A percentile compares a stretch with the other conserved stretches of the same genome.
These are phyloP conservation scores for Golubevia sp. DNA, from an alignment of 1,284 basidiomycete genomes.

Conservation along the genomic window DNA sequence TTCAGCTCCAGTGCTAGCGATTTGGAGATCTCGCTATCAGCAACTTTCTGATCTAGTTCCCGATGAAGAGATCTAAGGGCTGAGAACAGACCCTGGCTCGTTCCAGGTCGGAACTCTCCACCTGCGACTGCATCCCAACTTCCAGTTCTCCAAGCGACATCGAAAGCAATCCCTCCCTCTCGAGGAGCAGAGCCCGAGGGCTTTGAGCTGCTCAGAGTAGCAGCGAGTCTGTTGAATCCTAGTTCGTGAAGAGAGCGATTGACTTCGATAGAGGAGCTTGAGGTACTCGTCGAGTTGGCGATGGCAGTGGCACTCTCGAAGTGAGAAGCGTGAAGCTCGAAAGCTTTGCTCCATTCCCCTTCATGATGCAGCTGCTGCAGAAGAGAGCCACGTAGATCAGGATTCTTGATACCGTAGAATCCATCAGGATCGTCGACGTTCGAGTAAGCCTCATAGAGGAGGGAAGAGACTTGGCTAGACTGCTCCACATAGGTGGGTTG, in stretches of 20 bases:
- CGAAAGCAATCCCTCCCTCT: slow-evolving; percentile 69
- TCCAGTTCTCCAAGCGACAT: slow-evolving; percentile 84
- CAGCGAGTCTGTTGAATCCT: slow-evolving; percentile 12
- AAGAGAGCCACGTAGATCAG: slow-evolving; percentile 78
- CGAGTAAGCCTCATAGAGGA: slow-evolving; percentile 84
- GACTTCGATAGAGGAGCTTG: slow-evolving; percentile 33
- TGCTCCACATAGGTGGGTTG: slow-evolving; percentile 22
- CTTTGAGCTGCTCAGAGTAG: slow-evolving; percentile 52
- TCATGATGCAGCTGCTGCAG: slow-evolving; percentile 88
- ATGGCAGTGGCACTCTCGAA: slow-evolving; percentile 68
- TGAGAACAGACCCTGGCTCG: slow-evolving; percentile 33
- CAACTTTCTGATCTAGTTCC: slow-evolving; percentile 62
- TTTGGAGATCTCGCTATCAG: slow-evolving; percentile 13
- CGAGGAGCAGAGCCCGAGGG: slow-evolving; percentile 45
- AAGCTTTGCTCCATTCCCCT: slow-evolving; percentile 85
- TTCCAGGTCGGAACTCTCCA: slow-evolving; percentile 71
- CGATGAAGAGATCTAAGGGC: slow-evolving; percentile 59
- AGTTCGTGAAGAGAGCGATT: too few relatives aligned
- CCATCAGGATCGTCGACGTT: slow-evolving; percentile 97
- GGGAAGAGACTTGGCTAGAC: neutral
- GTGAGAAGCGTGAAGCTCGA: slow-evolving; percentile 83
- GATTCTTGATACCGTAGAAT: slow-evolving; percentile 84
- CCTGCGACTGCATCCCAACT: slow-evolving; percentile 87
- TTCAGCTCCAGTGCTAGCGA: slow-evolving; percentile 21
- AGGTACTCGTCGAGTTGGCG: slow-evolving; percentile 37